Evolutionary conservation across 2,329 filamentous ascomycete genomes (phyloP), one percentile per base, ranked within the genome.

Genomic region (Parasarocladium wereldwijsianum): DNA sequence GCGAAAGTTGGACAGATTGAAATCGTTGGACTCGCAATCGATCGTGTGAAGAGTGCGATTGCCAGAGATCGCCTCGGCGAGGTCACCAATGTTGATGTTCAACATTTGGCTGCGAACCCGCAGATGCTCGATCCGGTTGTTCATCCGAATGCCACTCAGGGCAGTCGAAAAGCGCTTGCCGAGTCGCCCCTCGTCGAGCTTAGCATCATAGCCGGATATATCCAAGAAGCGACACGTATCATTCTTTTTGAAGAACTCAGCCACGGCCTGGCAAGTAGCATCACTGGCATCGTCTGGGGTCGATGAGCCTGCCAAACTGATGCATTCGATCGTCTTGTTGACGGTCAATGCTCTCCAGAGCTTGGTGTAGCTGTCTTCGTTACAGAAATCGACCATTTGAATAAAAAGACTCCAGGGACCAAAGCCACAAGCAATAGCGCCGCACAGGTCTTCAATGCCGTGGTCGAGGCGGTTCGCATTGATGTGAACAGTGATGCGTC

Each of bases 301-400:
- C 0, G 65, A 61, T 4, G 66, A 68, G 13, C 67, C 67, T 1
- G 62, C 64, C 26, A 72, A 49, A 35, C 60, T 70, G 20, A 72
- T 51, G 25, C 64, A 62, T 23, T 60, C 48, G 25, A 72, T 62
- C 4, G 60, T 57, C 9, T 49, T 55, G 35, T 65, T 67, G n/a
- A 53, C 41, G 1, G 65, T 55, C 29, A 72, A 47, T 3, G 66
- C 62, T 11, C 46, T 50, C 35, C 71, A 45, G 4, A 72, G 53
- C 31, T 55, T 56, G 32, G 66, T 54, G 38, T 66, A 72, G 40
- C 57, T 66, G 8, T 44, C 43, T 41, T 70, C 66, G 22, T 60
- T 47, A 13, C 53, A 50, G 38, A 71, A 70, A 36, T 70, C 64
- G n/a, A 70, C 51, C 65, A 71, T 70, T 37, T 69, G 62, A 36